Base-by-base conservation (phyloP, 306 rosid genomes). In the Acacia confusa region DNA sequence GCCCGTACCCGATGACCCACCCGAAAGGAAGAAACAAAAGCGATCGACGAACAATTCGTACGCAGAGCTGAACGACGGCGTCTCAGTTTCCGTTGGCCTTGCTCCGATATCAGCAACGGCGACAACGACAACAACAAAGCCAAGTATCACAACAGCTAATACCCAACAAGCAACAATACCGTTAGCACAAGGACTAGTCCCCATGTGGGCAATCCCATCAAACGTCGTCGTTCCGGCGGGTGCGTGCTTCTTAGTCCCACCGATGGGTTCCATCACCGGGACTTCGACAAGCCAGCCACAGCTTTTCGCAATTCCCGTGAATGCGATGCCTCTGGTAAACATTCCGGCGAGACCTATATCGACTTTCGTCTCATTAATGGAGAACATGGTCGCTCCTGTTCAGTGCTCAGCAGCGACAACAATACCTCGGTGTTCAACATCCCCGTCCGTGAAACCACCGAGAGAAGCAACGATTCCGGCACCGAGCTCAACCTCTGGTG, bases 21-120 rank as follows among this genome's bases (percentile, higher is more conserved):
- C 80, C 17, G 83, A 57, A 6, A 78, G 81, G 34, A 91, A 87
- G 66, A 91, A 88, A 47, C 92, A 91, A 30, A 93, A 90, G 64
- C 83, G 89, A 17, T 85, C 92, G 0, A 77, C 79, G 2, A 88
- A 82, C 60, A 84, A 89, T 36, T 89, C 87, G 6, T 84, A 86
- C 83, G 84, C 87, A 11, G 92, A 87, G 47, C 16, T 91, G 22
- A 86, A 71, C 82, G 91, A 89, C 83, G 82, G 82, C 85, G 91
- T 88, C 43, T 91, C 95, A 0, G 75, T 81, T 19, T 76, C 98
- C 0, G 79, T 86, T 0, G 97, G 97, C 0, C 53, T 88, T 11
- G 83, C 86, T 9, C 85, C 84, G 0, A 4, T 58, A 9, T 22
- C 65, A 58, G 11, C 30, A n/a, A 27, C 81, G 47, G 50, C 88